Percentiles rank a stretch among this genome's conserved stretches.
phyloP scores from a whole-genome alignment of 768 basidiomycete genomes.

The Amanita muscaria region DNA sequence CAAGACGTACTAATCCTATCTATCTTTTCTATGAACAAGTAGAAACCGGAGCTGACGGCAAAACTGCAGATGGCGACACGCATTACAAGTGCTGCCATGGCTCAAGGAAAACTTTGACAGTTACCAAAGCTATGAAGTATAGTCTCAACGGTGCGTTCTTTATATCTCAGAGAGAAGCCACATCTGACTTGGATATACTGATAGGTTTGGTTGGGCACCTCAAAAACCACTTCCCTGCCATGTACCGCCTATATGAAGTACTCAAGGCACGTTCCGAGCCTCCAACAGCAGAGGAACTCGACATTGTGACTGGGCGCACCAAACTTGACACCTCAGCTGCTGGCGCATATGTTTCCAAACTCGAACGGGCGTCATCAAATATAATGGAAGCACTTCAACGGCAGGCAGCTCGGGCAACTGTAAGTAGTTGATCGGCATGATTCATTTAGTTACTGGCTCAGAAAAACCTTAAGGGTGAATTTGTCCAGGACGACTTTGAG shows the following conservation, averaged over 20 bases:
- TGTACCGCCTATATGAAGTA: not conserved
- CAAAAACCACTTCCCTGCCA: not conserved
- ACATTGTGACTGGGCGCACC: not conserved
- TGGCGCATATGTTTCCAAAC: not conserved
- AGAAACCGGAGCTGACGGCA: not conserved
- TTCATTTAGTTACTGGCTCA: too few species aligned
- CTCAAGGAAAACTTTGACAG: not conserved
- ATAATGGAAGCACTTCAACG: not conserved
- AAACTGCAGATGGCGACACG: not conserved
- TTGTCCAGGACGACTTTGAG: conserved; percentile 3
- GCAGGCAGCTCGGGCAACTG: not conserved
- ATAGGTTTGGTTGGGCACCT: not conserved
- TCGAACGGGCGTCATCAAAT: not conserved
- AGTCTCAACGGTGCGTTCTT: not conserved
- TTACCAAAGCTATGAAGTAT: not conserved
- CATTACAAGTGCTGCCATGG: not conserved
- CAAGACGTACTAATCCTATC: too few species aligned
- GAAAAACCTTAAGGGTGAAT: not conserved
- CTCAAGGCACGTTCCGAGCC: not conserved
- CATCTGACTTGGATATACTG: not conserved
- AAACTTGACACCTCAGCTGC: not conserved
- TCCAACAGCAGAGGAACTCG: not conserved
- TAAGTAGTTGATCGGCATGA: not conserved
- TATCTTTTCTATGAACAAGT: conserved; percentile 1
- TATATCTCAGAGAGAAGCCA: not conserved